Conservation (phyloP, 495 filamentous ascomycete species). For the Symbiotaphrina buchneri region DNA sequence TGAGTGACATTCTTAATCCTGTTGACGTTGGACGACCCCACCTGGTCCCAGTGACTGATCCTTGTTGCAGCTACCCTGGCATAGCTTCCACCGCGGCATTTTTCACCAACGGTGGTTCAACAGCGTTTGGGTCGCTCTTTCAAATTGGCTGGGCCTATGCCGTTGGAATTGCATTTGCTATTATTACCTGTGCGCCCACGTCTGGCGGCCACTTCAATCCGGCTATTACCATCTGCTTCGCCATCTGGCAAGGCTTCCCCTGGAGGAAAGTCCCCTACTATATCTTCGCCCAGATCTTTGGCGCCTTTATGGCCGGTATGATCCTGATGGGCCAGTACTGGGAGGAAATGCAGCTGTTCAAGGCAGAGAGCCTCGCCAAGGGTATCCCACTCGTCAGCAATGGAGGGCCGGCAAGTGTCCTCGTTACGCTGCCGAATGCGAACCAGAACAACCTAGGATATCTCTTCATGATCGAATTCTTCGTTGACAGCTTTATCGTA, state of each 20-base stretch:
- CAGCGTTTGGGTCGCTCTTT: too few relatives aligned
- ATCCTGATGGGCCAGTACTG: slow-evolving; percentile 26
- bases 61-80: too few relatives aligned
- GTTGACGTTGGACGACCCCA: too few relatives aligned
- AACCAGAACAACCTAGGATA: slow-evolving; percentile 22
- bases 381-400: too few relatives aligned
- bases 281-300: slow-evolving; percentile 27
- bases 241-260: slow-evolving; percentile 28
- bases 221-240: slow-evolving; percentile 24
- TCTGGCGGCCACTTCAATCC: slow-evolving; percentile 30
- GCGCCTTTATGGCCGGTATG: slow-evolving; percentile 24
- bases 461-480: slow-evolving; percentile 28
- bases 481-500: slow-evolving; percentile 26
- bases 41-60: too few relatives aligned
- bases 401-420: slow-evolving; percentile 23
- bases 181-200: slow-evolving; percentile 25
- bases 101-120: too few relatives aligned
- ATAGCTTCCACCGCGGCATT: too few relatives aligned
- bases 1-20: too few relatives aligned
- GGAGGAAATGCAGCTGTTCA: slow-evolving; percentile 19
- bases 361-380: slow-evolving; percentile 10
- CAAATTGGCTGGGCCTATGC: too few relatives aligned
- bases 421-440: slow-evolving; percentile 20
- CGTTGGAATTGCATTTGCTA: slow-evolving; percentile 28
- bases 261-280: slow-evolving; percentile 26